Evolutionary conservation across 2,329 filamentous ascomycete genomes (phyloP), one percentile per base, ranked within the genome.

Genomic region (Diaporthe vaccinii): DNA sequence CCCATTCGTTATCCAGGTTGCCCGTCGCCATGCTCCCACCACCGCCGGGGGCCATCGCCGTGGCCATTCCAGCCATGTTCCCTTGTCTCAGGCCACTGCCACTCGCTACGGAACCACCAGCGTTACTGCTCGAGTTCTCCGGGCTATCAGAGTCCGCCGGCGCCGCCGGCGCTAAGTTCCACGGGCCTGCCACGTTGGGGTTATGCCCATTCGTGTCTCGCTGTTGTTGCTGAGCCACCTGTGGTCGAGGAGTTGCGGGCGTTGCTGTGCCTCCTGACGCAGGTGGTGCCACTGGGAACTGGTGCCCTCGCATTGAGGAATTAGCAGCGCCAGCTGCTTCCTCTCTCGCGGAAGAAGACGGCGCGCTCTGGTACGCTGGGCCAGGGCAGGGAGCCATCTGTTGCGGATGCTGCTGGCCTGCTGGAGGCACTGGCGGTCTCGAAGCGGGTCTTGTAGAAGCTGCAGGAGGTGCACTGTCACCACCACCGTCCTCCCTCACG

Each of bases 121-220:
- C 81, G 73, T 88, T 86, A 79, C 84, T 86, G 53, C 84, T 84
- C 44, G 75, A 76, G n/a, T 82, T 83, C 65, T 84, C 85, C 0
- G 86, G 86, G 74, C 86, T 87, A 9, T 83, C 82, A 20, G 82
- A 80, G 59, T 83, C 82, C 39, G 80, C 83, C 17, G 86, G 84
- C 22, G 85, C 76, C 39, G 80, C 83, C 2, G 84, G 83, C 15
- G 86, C 83, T 10, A 86, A 75, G 31, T 82, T 82, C 86, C 87
- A 89, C 17, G 89, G 80, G 0, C 87, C 87, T 5, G 86, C 84
- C 76, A 86, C 89, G 15, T 86, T 85, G 81, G 85, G 84, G 53
- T 78, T 80, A 10, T 77, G 78, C 9, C 73, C 71, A 8, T 73
- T 68, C 1, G 72, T 74, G 41, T 20, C 53, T 39, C 73, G 76